phyloP scores from a whole-genome alignment of 192 early-diverging fungal species.

The Linnemannia schmuckeri region DNA sequence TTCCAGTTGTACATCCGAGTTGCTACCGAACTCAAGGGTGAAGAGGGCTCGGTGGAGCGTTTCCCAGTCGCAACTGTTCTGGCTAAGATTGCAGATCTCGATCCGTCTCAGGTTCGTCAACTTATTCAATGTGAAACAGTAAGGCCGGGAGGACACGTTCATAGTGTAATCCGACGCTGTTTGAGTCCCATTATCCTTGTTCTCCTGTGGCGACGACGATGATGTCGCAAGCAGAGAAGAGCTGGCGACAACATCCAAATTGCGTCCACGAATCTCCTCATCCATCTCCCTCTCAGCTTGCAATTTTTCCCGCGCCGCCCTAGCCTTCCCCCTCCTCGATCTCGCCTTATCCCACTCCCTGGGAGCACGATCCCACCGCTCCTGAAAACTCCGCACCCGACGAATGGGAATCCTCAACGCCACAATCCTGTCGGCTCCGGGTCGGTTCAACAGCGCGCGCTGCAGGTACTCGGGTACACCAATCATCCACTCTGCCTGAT shows the following conservation, averaged over 20 bases:
- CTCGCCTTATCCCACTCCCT: not conserved
- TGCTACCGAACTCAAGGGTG: conserved; percentile 15
- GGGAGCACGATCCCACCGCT: conserved; percentile 22
- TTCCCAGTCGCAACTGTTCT: conserved; percentile 27
- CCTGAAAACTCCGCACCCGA: conserved; percentile 30
- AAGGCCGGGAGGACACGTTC: conserved; percentile 2
- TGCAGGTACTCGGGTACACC: conserved; percentile 25
- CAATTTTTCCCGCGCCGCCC: no score
- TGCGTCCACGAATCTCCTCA: no score
- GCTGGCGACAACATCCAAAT: no score
- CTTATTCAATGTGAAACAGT: conserved; percentile 33
- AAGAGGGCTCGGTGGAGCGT: conserved; percentile 20
- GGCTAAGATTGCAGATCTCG: conserved; percentile 17
- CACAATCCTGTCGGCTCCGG: conserved; percentile 19
- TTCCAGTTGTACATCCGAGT: not conserved
- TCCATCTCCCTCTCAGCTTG: no score
- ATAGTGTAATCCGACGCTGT: not conserved
- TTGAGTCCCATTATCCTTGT: not conserved
- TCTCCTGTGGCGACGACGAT: not conserved
- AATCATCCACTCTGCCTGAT: not conserved
- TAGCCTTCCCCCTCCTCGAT: no score
- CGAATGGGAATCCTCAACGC: conserved; percentile 33
- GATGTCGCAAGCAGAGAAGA: not conserved
- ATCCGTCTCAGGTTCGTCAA: conserved; percentile 22
- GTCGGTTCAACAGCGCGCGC: conserved; percentile 24